Conservation (phyloP, 2,329 filamentous ascomycete species). For the Fusarium sp. region DNA sequence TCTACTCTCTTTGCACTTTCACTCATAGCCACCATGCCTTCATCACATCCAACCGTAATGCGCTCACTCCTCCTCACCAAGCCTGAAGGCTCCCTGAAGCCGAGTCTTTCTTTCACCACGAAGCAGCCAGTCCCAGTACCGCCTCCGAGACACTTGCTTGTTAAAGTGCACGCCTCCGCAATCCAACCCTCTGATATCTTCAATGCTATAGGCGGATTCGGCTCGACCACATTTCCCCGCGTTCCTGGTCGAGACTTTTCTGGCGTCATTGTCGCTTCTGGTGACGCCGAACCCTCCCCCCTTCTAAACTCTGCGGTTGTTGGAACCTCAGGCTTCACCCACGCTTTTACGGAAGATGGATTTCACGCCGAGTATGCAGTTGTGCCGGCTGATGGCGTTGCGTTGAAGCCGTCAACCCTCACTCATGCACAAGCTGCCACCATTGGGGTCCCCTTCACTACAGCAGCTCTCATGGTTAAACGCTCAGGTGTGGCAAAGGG, state of each 20-base stretch:
- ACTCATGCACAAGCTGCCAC: background rate
- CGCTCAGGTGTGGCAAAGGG: background rate
- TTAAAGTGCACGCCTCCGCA: background rate
- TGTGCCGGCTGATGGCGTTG: background rate
- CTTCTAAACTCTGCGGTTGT: background rate
- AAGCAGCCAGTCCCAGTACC: background rate
- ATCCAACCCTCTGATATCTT: background rate
- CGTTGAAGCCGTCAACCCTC: background rate
- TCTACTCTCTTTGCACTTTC: no score
- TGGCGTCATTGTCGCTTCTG: background rate
- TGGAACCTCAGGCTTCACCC: background rate
- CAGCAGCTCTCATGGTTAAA: background rate
- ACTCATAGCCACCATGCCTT: background rate
- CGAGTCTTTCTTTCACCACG: background rate
- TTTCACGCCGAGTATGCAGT: constrained; percentile 2
- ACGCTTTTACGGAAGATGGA: background rate
- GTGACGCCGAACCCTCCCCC: background rate
- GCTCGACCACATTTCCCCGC: background rate
- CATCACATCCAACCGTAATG: background rate
- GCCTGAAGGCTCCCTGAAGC: background rate
- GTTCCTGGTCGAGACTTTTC: constrained; percentile 2
- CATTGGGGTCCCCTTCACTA: background rate
- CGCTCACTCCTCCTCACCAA: constrained; percentile 4
- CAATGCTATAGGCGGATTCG: background rate
- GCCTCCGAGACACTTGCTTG: background rate